Base-by-base conservation (phyloP, 768 basidiomycete genomes). In the Austroboletus festivus region DNA sequence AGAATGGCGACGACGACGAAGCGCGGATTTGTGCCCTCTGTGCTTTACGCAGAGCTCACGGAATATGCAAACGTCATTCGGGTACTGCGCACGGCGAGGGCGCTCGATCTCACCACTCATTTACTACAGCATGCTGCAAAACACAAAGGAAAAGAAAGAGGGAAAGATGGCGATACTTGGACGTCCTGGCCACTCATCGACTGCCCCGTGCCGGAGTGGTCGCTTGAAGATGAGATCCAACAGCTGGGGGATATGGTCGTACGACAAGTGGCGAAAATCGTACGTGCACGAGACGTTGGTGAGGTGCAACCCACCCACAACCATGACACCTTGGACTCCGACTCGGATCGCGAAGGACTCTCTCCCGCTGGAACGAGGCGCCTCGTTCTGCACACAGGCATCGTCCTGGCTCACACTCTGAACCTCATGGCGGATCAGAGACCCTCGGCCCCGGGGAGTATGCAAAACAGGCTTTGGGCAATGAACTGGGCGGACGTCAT, bases 111-210 rank as follows among this genome's bases (percentile, higher is more conserved):
- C 30, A 71, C 79, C 2, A 55, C 73, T 9, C 79, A 85, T 47
- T 68, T 85, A 34, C 65, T 72, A 2, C 56, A 54, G 24, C 55
- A 70, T 34, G 53, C 56, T 3, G 39, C 47, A 0, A 41, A 44
- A 10, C 44, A 38, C 21, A 13, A 33, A 33, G 31, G 12, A 6
- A 33, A 33, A 13, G 62, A 59, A n/a, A 58, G 52, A 23, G 55
- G 62, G 5, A 58, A 56, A 1, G 46, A 42, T 5, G 21, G 60
- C 59, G 79, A 85, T 56, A 70, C 69, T 0, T 89, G 86, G 86
- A 88, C 87, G 0, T 73, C 81, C 7, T 91, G 89, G 89, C 89
- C 89, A 1, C 75, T 89, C 43, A 74, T 81, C 16, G 85, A 90
- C 56, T 75, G 86, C 15, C 70, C 74, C 20, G 69, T 78, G 9